Conservation (phyloP, 441 rosid genomes). For the Adansonia grandidieri region DNA sequence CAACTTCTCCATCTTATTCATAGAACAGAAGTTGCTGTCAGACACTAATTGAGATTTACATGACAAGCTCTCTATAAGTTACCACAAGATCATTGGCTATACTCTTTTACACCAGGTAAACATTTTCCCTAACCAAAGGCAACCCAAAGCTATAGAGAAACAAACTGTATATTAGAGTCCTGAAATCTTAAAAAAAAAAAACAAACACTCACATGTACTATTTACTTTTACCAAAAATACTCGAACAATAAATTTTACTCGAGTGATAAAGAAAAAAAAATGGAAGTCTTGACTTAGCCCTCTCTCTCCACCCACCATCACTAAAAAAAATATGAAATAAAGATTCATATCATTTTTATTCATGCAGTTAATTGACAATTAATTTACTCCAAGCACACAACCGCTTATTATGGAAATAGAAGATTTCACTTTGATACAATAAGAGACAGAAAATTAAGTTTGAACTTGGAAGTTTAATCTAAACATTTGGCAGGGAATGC, state of each 20-base stretch:
- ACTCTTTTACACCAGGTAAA: background rate
- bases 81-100: background rate
- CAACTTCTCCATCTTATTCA: background rate
- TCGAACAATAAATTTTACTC: background rate
- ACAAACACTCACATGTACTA: background rate
- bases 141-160: background rate
- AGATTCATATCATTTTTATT: background rate
- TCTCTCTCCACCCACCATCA: background rate
- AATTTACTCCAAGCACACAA: background rate
- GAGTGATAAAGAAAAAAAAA: background rate
- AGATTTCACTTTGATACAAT: background rate
- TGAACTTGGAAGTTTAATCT: background rate
- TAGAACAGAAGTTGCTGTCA: background rate
- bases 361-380: background rate
- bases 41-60: background rate
- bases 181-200: background rate
- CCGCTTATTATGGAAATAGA: background rate
- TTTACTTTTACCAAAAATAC: background rate
- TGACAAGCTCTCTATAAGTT: background rate
- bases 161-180: background rate
- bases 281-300: background rate
- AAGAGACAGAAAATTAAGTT: background rate
- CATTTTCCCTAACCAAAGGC: background rate
- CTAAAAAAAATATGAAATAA: background rate
- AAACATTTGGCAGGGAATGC: too few species aligned